phyloP scores from a whole-genome alignment of 2,329 filamentous ascomycete species.

The Escovopsis sp. region DNA sequence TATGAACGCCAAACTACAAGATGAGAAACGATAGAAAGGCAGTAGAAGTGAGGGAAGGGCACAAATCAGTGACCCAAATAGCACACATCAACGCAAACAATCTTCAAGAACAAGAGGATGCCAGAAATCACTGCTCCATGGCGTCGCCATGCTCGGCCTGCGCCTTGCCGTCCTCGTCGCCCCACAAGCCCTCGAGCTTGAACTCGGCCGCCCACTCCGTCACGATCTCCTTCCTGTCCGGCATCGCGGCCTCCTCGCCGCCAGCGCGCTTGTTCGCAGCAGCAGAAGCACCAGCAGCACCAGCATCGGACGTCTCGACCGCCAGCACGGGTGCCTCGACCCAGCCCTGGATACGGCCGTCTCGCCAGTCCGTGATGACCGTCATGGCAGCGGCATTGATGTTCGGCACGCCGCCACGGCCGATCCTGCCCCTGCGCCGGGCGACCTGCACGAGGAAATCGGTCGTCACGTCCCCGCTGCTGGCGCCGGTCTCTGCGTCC shows the following conservation, averaged over 20 bases:
- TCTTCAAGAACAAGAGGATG: no score
- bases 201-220: slow-evolving; percentile 91
- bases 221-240: slow-evolving; percentile 74
- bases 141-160: slow-evolving; percentile 20
- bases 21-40: slow-evolving; percentile 8
- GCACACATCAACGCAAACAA: no score
- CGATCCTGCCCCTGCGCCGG: slow-evolving; percentile 76
- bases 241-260: slow-evolving; percentile 30
- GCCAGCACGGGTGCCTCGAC: slow-evolving; percentile 57
- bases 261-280: slow-evolving; percentile 22
- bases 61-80: background rate
- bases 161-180: slow-evolving; percentile 32
- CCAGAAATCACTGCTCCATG: slow-evolving; percentile 32
- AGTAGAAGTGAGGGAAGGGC: background rate
- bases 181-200: slow-evolving; percentile 85
- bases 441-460: slow-evolving; percentile 94
- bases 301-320: slow-evolving; percentile 23
- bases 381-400: slow-evolving; percentile 75
- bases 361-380: slow-evolving; percentile 92
- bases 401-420: slow-evolving; percentile 83
- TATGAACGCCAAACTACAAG: slow-evolving; percentile 14
- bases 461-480: slow-evolving; percentile 64
- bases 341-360: slow-evolving; percentile 90
- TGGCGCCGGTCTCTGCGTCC: no score
- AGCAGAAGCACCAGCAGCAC: slow-evolving; percentile 6